Percentiles rank a stretch among this genome's conserved stretches.
Conservation (phyloP, 1,284 basidiomycete species). For the Ceratobasidium sp. region DNA sequence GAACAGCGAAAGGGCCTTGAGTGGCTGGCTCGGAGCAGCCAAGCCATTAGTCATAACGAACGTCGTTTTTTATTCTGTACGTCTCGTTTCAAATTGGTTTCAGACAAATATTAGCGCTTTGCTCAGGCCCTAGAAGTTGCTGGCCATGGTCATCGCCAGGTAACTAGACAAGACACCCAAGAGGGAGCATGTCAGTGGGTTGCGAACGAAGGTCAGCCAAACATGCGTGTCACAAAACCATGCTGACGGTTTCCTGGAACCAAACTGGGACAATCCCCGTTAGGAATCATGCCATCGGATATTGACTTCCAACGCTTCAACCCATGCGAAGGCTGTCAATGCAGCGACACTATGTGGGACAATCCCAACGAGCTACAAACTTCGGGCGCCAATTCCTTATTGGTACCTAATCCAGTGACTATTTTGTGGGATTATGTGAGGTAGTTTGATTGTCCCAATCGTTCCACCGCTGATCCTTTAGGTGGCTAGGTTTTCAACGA, state of each 20-base stretch:
- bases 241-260: neutral
- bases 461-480: too few species aligned
- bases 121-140: neutral
- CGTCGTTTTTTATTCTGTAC: neutral
- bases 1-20: neutral
- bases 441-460: neutral
- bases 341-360: neutral
- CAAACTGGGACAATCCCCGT: neutral
- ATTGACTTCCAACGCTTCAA: neutral
- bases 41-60: neutral
- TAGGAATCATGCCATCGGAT: conserved; percentile 27
- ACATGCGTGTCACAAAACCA: too few species aligned
- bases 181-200: neutral
- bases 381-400: too few species aligned
- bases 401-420: neutral
- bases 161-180: neutral
- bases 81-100: neutral
- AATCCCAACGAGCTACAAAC: neutral
- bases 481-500: neutral
- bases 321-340: neutral
- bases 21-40: neutral
- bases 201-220: conserved; percentile 9
- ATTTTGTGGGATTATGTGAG: conserved; percentile 15
- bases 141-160: conserved; percentile 18
- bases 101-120: too few species aligned